Evolutionary conservation across 148 eudicot species (phyloP).

Genomic region (Silene latifolia): DNA sequence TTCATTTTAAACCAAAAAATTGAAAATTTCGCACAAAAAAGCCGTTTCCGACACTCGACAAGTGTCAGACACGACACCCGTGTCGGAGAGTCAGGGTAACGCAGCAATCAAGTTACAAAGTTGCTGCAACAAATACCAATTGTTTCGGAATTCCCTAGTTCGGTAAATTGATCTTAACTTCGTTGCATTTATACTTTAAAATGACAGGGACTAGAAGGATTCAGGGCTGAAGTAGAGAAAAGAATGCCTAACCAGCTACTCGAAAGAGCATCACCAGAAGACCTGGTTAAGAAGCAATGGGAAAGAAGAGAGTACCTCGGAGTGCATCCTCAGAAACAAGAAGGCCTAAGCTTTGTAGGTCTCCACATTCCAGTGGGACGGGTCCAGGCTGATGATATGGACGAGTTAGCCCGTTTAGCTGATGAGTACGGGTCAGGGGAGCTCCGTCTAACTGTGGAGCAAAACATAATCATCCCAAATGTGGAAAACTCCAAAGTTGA

Average conservation of each 20-base stretch:
- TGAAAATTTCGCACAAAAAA: no score
- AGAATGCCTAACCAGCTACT: constrained; percentile 75
- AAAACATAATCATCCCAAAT: constrained; percentile 85
- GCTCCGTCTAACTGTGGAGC: constrained; percentile 91
- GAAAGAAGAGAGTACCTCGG: constrained; percentile 86
- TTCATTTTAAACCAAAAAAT: no score
- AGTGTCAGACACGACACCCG: no score
- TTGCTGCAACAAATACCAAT: no score
- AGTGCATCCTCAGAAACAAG: constrained; percentile 86
- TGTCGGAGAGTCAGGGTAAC: no score
- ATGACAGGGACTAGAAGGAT: constrained; percentile 81
- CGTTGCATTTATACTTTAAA: not conserved
- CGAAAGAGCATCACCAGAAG: constrained; percentile 75
- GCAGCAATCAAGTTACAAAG: no score
- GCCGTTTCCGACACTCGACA: no score
- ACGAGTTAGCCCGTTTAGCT: constrained; percentile 83
- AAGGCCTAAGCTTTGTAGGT: constrained; percentile 83
- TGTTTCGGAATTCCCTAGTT: no score
- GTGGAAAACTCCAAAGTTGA: constrained; percentile 65
- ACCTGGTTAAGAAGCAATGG: constrained; percentile 62
- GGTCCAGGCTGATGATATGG: constrained; percentile 91
- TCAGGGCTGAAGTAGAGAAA: constrained; percentile 79
- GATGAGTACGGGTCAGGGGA: constrained; percentile 86
- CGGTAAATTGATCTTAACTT: not conserved
- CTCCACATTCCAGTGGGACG: constrained; percentile 93